These are phyloP conservation scores for Verticillium nonalfalfae DNA, from an alignment of 2,329 filamentous ascomycete genomes.

Conservation along the genomic window DNA sequence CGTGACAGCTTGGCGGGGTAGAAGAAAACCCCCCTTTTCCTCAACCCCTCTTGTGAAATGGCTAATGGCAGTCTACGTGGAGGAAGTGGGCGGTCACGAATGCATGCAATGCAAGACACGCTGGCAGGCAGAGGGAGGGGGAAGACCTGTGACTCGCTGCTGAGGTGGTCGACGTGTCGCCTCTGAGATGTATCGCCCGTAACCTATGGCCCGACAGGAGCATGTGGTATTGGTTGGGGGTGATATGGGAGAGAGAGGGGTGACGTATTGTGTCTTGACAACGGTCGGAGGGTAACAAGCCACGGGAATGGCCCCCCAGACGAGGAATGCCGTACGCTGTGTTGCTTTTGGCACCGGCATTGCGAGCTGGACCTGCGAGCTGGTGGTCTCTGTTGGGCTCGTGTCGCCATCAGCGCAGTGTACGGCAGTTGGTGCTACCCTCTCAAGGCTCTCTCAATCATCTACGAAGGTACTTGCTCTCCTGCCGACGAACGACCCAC, in stretches of 20 bases:
- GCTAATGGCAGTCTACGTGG: neutral
- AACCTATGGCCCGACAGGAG: neutral
- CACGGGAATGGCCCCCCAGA: too few relatives aligned
- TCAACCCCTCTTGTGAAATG: neutral
- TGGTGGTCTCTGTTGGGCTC: too few relatives aligned
- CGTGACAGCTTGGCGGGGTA: neutral
- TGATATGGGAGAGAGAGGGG: neutral
- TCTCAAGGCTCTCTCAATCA: too few relatives aligned
- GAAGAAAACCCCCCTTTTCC: neutral
- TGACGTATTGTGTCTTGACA: neutral
- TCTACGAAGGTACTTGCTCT: neutral
- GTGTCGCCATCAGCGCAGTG: too few relatives aligned
- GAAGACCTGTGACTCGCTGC: neutral
- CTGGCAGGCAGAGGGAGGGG: constrained; percentile 1
- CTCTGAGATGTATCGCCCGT: neutral
- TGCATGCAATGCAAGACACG: constrained; percentile 12
- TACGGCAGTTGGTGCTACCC: too few relatives aligned
- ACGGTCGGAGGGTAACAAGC: neutral
- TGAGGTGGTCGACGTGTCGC: neutral
- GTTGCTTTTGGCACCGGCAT: too few relatives aligned
- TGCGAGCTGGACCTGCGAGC: too few relatives aligned
- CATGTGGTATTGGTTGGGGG: neutral
- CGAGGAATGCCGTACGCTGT: neutral
- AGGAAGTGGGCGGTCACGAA: neutral
- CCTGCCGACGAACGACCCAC: neutral